Conservation (phyloP, 2,329 filamentous ascomycete genomes). For the Calonectria honghensis region DNA sequence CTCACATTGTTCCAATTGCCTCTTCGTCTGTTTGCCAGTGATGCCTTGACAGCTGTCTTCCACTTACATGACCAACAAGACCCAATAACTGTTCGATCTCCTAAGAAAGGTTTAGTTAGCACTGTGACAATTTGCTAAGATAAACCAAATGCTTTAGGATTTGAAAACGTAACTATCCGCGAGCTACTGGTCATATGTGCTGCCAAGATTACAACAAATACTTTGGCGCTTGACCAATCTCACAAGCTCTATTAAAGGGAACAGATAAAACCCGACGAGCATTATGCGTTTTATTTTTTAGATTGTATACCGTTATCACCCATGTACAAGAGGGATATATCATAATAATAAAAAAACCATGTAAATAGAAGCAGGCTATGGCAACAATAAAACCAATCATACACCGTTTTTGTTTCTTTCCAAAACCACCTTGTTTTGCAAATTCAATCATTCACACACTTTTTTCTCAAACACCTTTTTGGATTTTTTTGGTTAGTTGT, state of each 20-base stretch:
- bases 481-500: slow-evolving; percentile 30
- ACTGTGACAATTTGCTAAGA: neutral
- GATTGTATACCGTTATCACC: neutral
- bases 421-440: neutral
- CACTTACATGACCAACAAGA: neutral
- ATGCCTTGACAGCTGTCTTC: neutral
- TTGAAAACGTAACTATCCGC: neutral
- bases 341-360: neutral
- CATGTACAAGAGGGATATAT: neutral
- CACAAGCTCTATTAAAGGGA: neutral
- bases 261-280: neutral
- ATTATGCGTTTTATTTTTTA: neutral
- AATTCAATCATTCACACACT: neutral
- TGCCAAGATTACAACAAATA: neutral
- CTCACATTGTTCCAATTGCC: neutral
- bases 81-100: neutral
- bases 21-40: neutral
- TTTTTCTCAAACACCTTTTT: neutral
- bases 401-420: neutral
- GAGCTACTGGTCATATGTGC: neutral
- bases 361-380: neutral
- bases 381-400: neutral
- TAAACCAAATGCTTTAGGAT: neutral
- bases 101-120: neutral
- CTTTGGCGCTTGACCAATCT: neutral